Base-by-base conservation (phyloP, 2,329 filamentous ascomycete species). In the Pseudomassariella vexata region DNA sequence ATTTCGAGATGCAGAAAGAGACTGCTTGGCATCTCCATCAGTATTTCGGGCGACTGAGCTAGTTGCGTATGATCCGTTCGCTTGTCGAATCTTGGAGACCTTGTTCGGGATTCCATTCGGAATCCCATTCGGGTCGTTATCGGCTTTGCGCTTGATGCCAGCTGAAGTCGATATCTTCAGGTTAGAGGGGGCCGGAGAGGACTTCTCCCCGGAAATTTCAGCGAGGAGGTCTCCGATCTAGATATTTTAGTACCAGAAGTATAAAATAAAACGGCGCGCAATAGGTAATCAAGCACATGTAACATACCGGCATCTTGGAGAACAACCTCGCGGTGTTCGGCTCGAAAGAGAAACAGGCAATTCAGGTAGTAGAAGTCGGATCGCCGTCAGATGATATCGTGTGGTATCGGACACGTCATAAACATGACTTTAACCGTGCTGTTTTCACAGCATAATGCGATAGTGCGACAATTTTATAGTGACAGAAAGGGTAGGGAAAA, bases 151-250 rank as follows among this genome's bases (percentile, higher is more conserved):
- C 55, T 81, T 81, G 22, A 61, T 52, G 18, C 52, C 47, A 6
- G 59, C 45, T 11, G 59, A 44, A 25, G 41, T 36, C 28, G 52
- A 41, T 11, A 52, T 40, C 32, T 48, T 47, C 3, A 49, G 23
- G 9, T 44, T 43, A 11, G 59, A 36, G 30, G 48, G 46, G 26
- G 51, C 46, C 10, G 66, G 46, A 8, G 60, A 50, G 18, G 60
- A 56, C 50, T 68, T 64, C 40, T 67, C 66, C 48, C 76, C 76
- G 42, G 64, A 73, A 43, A 82, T 81, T 50, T 76, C 70, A 43
- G 74, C 76, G 20, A 77, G 63, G n/a, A 77, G 59, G 41, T 76
- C 71, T 39, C 66, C 58, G 45, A 77, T 76, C 68, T 73, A 35
- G 15, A 14, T 27, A 35, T 37, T 34, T 46, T 45, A 44, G 37